phyloP scores from a whole-genome alignment of 768 basidiomycete genomes.

The Tephrocybe sp. region DNA sequence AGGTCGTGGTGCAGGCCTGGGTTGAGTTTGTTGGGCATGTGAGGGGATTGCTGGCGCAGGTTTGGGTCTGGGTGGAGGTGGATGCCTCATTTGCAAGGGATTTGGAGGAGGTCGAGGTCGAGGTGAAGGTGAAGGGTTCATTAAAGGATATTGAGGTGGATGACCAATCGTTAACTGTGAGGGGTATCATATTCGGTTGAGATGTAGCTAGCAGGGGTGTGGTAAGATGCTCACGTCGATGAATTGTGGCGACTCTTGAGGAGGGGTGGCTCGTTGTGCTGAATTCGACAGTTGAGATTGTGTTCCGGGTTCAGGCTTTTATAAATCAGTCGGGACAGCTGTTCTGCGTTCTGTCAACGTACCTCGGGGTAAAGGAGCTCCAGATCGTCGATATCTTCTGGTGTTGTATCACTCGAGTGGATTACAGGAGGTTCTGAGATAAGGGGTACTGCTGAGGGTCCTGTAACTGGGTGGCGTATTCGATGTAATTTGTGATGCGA shows the following conservation, averaged over 20 bases:
- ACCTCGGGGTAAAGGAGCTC: conserved; percentile 20
- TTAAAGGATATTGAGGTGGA: too few relatives aligned
- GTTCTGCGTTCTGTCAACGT: too few relatives aligned
- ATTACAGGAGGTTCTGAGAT: too few relatives aligned
- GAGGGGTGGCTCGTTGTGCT: background rate
- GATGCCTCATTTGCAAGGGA: background rate
- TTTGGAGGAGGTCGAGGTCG: background rate
- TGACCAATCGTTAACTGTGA: too few relatives aligned
- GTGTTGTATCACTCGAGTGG: background rate
- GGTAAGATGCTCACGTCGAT: background rate
- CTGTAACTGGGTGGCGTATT: background rate
- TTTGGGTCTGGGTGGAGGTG: background rate
- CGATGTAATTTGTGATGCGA: background rate
- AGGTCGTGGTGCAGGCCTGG: background rate
- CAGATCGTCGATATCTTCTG: conserved; percentile 9
- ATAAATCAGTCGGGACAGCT: too few relatives aligned
- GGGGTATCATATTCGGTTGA: background rate
- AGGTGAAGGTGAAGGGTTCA: too few relatives aligned
- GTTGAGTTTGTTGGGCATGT: background rate
- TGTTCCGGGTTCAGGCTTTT: too few relatives aligned
- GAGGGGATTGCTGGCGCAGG: background rate
- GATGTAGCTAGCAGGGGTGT: background rate
- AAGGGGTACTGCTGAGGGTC: too few relatives aligned
- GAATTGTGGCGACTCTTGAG: background rate
- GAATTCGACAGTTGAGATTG: too few relatives aligned